Evolutionary conservation across 768 basidiomycete genomes (phyloP).

Genomic region (Phallus indusiatus): DNA sequence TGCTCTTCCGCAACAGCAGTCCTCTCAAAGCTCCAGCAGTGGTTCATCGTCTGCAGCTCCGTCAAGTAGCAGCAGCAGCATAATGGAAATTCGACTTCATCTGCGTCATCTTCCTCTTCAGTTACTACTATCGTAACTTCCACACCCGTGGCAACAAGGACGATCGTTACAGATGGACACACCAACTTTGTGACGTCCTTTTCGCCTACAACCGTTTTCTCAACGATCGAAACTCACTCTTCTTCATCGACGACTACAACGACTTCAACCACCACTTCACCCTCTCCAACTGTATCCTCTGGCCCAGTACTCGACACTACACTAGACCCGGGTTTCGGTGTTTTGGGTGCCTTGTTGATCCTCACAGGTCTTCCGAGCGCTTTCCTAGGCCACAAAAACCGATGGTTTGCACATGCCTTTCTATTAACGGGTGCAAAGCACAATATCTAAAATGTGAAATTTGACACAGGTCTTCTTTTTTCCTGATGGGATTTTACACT

Average conservation of each 20-base stretch:
- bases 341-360: slow-evolving; percentile 81
- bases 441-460: slow-evolving; percentile 11
- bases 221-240: slow-evolving; percentile 40
- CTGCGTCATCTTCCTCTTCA: slow-evolving; percentile 26
- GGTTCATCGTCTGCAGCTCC: background rate
- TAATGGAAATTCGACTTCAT: slow-evolving; percentile 11
- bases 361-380: slow-evolving; percentile 83
- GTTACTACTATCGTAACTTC: slow-evolving; percentile 1
- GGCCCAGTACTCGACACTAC: slow-evolving; percentile 42
- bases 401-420: slow-evolving; percentile 54
- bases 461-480: slow-evolving; percentile 74
- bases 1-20: slow-evolving; percentile 21
- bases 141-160: slow-evolving; percentile 31
- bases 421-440: slow-evolving; percentile 9
- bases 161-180: slow-evolving; percentile 38
- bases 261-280: slow-evolving; percentile 37
- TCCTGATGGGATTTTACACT: slow-evolving; percentile 87
- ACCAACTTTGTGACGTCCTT: slow-evolving; percentile 42
- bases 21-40: slow-evolving; percentile 12
- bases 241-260: slow-evolving; percentile 32
- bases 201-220: slow-evolving; percentile 53
- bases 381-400: slow-evolving; percentile 90
- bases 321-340: slow-evolving; percentile 83
- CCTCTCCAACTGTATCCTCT: slow-evolving; percentile 24
- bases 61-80: slow-evolving; percentile 19